Evolutionary conservation across 2,329 filamentous ascomycete species (phyloP), one percentile per base, ranked within the genome.

Genomic region (Bisporella sp.): DNA sequence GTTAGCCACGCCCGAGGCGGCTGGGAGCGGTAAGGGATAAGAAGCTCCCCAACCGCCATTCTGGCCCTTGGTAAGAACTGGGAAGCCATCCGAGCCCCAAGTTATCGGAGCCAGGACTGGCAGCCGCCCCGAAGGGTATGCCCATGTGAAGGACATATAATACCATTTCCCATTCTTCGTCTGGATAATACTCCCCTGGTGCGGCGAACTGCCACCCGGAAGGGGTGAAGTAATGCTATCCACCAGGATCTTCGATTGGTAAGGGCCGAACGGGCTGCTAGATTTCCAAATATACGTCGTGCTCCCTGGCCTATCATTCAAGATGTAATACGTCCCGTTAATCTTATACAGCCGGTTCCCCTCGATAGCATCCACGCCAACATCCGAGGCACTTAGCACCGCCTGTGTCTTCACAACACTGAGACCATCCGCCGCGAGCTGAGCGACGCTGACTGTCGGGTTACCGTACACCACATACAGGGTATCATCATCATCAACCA

Each of bases 401-500:
- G 66, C 54, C 51, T 76, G 65, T 0, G 67, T 67, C 41, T 67
- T 69, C 8, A 74, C 71, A 46, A 76, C 62, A 30, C 65, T 68
- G 1, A 75, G 63, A 0, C 73, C 75, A 50, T 80, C 74, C 0
- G 62, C 53, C 12, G 71, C 71, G 2, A 83, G 67, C 57, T 79
- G 70, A 1, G 78, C 74, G 1, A 83, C 71, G 6, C 55, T 65
- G 47, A 82, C 71, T 2, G 73, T 66, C 0, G 64, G 71, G 44
- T 68, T 72, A 4, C 77, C 78, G 56, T 79, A 79, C 0, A 71
- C 75, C 0, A 82, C 72, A 47, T 81, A 82, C 69, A 81, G 76
- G 1, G 71, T 75, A 51, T 81, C 78, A 31, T 81, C 72, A 30
- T 79, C 75, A 46, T 82, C 78, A 32, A 82, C 71, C n/a, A 82